Base-by-base conservation (phyloP, 495 filamentous ascomycete species). In the Opeltia flavorubescens region DNA sequence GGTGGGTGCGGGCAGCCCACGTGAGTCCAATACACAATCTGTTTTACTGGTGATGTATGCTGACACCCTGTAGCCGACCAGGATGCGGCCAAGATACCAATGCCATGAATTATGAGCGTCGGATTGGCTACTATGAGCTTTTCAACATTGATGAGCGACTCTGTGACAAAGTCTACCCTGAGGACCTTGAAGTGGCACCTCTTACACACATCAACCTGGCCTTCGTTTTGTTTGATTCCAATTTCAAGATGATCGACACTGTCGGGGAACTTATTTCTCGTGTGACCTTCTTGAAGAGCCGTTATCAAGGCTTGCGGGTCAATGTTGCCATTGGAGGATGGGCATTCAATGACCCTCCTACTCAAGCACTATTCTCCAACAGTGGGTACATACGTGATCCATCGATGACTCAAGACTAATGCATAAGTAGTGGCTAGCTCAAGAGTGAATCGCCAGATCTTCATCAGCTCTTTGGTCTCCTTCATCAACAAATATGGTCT, bases 181-280 rank as follows among this genome's bases (percentile, higher is more conserved):
- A 49, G 25, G 50, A 52, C 24, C 36, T 49, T 26, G 46, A 52
- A 34, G 28, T 56, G 5, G 23, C 35, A n/a, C 42, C 17, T 1
- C 45, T 56, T 13, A 52, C 50, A 9, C 50, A 52, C 38, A 40
- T 52, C 46, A 49, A 52, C 44, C 46, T 52, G 15, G 50, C 50
- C 13, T 52, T 52, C 31, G 34, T 52, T 3, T 30, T 43, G 12
- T 49, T 49, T 29, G 35, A 40, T 18, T 40, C 17, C 18, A 35
- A 18, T 35, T 46, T 46, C 35, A 50, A 51, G 21, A 54, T 50
- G 35, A 43, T 45, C 18, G 46, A 49, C 18, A 34, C 40, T 15
- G 36, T 29, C n/a, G 36, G 35, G 11, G 41, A 44, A 13, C 28
- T 41, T 21, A 35, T 52, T 18, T 30, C 46, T 13, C 45, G 46